Evolutionary conservation across 768 basidiomycete genomes (phyloP), one percentile per base, ranked within the genome.

Genomic region (Leccinum imitatum): DNA sequence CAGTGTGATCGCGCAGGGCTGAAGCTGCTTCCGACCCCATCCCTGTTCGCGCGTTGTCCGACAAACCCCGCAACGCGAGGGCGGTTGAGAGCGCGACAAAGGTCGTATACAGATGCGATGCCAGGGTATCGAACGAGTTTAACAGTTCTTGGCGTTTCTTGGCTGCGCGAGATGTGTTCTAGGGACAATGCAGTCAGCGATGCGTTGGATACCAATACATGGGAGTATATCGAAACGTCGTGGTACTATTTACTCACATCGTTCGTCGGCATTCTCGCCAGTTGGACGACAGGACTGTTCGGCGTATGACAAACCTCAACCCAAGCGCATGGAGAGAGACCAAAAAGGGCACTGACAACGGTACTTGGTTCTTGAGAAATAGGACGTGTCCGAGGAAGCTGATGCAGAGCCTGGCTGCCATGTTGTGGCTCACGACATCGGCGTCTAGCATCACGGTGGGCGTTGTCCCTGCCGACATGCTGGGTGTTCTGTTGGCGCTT

Each of bases 301-400:
- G 51, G 30, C 19, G 2, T 39, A 44, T 44, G 41, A 0, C 4
- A 44, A 25, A 48, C 8, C 46, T 62, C 35, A 59, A 53, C 17
- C 3, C 14, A 14, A 7, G 10, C 11, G 35, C 14, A 1, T 10
- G 35, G 0, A 53, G 15, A 13, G 51, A 13, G 33, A 54, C 19
- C 11, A 50, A 17, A 4, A n/a, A 41, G 2, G 23, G 25, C 5
- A 81, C 89, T 73, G 66, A 91, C 90, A 91, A 85, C 1, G 90
- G 90, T 0, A 91, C 78, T 65, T 92, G 90, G 62, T 82, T 87
- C 70, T 92, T 93, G 57, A 92, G 75, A 67, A 89, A 93, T 17
- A 92, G 70, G 2, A 91, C 80, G 67, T 91, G 89, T 0, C 84
- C 84, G 0, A 93, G 74, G 27, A 91, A 71, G 59, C 81, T 83